These are phyloP conservation scores for Trifolium repens DNA, from an alignment of 306 rosid species.

Conservation along the genomic window DNA sequence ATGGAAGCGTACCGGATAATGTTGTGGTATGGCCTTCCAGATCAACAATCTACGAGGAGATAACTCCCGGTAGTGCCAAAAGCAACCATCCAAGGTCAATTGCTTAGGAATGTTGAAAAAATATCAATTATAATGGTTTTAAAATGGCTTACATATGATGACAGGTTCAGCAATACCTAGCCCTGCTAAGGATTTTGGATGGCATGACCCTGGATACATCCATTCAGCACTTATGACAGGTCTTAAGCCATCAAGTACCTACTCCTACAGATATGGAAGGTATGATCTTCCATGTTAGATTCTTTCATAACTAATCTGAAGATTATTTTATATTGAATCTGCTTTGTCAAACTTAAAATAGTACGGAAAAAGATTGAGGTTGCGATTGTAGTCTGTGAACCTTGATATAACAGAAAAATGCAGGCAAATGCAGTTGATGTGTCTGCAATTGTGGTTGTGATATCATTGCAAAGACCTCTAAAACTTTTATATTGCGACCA, in stretches of 20 bases:
- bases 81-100: no score
- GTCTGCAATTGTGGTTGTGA: no score
- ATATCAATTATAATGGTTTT: neutral
- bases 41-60: no score
- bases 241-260: conserved; percentile 67
- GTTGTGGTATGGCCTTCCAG: no score
- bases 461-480: no score
- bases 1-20: no score
- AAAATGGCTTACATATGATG: neutral
- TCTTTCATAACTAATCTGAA: neutral
- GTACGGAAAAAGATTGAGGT: neutral
- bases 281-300: conserved; percentile 16
- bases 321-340: neutral
- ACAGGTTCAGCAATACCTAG: conserved; percentile 56
- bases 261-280: conserved; percentile 86
- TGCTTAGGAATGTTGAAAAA: neutral
- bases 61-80: no score
- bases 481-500: no score
- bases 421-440: no score
- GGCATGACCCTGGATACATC: conserved; percentile 97
- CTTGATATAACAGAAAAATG: no score
- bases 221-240: conserved; percentile 87
- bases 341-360: neutral
- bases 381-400: no score
- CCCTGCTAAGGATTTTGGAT: conserved; percentile 94